phyloP scores from a whole-genome alignment of 805 yeast species.

The Metschnikowia hibisci region DNA sequence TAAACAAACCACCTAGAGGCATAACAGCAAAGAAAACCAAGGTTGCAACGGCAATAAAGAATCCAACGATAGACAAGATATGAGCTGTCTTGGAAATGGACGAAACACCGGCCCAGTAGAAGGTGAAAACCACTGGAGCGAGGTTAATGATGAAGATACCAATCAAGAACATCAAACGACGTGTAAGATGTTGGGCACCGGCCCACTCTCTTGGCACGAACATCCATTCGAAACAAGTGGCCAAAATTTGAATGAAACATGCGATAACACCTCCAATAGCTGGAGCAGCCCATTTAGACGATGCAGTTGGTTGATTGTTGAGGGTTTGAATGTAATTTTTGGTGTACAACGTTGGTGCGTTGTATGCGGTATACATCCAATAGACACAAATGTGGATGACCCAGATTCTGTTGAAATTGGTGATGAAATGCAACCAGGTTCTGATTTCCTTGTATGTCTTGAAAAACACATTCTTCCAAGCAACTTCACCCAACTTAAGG shows the following conservation, averaged over 20 bases:
- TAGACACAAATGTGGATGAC: constrained; percentile 81
- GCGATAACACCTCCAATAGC: constrained; percentile 94
- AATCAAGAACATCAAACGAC: constrained; percentile 76
- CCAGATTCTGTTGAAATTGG: constrained; percentile 89
- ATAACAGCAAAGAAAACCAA: constrained; percentile 81
- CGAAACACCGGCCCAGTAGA: constrained; percentile 70
- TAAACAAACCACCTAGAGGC: constrained; percentile 97
- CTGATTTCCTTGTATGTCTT: constrained; percentile 76
- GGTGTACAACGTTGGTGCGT: constrained; percentile 89
- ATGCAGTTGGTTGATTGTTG: constrained; percentile 84
- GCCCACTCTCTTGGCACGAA: constrained; percentile 99
- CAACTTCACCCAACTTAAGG: constrained; percentile 83
- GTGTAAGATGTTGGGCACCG: constrained; percentile 94
- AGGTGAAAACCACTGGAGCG: constrained; percentile 83
- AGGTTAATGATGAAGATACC: constrained; percentile 66
- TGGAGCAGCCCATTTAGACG: constrained; percentile 87
- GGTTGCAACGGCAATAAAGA: constrained; percentile 83
- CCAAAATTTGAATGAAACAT: constrained; percentile 70
- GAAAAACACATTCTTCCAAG: constrained; percentile 83
- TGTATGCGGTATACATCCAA: constrained; percentile 95
- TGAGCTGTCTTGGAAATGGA: constrained; percentile 68
- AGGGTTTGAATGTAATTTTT: constrained; percentile 76
- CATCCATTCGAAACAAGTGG: constrained; percentile 89
- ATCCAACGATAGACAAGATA: constrained; percentile 78
- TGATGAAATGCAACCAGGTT: constrained; percentile 70